phyloP scores from a whole-genome alignment of 1,139 yeast species.

The Arxiozyma heterogenica region DNA sequence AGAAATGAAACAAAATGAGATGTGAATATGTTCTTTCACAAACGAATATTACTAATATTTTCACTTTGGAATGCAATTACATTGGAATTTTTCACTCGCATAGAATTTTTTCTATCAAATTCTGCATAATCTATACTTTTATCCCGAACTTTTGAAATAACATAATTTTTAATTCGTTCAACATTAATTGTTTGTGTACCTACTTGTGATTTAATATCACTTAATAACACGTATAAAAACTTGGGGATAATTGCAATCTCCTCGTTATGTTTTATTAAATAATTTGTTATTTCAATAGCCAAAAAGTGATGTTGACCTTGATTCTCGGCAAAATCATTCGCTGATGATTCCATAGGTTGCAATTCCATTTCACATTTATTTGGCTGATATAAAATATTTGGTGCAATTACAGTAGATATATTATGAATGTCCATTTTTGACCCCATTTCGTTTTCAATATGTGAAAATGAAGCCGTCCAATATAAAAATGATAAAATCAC shows the following conservation, averaged over 20 bases:
- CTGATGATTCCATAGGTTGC: constrained; percentile 22
- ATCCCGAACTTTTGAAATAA: constrained; percentile 3
- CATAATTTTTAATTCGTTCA: constrained; percentile 16
- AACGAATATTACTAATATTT: background rate
- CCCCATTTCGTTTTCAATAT: constrained; percentile 75
- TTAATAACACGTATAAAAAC: constrained; percentile 37
- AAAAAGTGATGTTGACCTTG: constrained; percentile 76
- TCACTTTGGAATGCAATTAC: constrained; percentile 7
- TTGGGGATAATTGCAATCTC: constrained; percentile 70
- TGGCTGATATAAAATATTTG: constrained; percentile 63
- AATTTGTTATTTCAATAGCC: constrained; percentile 85
- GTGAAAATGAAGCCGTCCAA: constrained; percentile 96
- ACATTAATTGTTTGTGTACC: constrained; percentile 9
- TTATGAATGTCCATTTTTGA: constrained; percentile 96
- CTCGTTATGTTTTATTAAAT: constrained; percentile 74
- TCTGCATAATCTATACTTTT: constrained; percentile 9
- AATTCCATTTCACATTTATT: constrained; percentile 16
- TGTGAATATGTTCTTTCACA: background rate
- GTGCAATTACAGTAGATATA: constrained; percentile 90
- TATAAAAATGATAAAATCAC: constrained; percentile 77
- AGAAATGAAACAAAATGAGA: background rate
- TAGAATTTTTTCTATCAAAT: constrained; percentile 9
- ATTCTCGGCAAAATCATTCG: constrained; percentile 35
- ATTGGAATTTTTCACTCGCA: constrained; percentile 8
- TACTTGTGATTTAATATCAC: constrained; percentile 28